Evolutionary conservation across 495 filamentous ascomycete genomes (phyloP).

Genomic region (Staphylotrichum longicolle): DNA sequence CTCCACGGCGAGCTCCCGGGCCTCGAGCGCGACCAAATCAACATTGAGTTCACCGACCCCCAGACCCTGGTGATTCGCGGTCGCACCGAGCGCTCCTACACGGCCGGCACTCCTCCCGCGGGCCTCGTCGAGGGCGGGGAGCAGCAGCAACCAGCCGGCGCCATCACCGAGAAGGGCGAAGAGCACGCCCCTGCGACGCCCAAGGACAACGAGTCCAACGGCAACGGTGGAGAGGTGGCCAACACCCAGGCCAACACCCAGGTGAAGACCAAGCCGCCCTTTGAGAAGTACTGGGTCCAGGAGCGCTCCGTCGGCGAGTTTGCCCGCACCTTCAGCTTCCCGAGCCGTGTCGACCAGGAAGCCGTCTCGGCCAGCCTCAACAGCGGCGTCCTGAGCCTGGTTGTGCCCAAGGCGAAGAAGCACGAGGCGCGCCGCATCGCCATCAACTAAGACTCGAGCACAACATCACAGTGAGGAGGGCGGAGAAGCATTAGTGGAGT

Average conservation of each 20-base stretch:
- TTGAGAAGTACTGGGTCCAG: constrained; percentile 64
- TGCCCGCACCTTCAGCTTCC: constrained; percentile 75
- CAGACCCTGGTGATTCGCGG: constrained; percentile 75
- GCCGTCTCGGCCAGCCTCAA: constrained; percentile 63
- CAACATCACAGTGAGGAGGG: too few species aligned
- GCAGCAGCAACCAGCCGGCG: constrained; percentile 19
- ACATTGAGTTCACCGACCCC: constrained; percentile 80
- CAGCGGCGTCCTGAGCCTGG: constrained; percentile 60
- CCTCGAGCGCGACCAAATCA: constrained; percentile 69
- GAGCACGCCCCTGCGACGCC: constrained; percentile 2
- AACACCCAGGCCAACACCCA: constrained; percentile 16
- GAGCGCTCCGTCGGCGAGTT: constrained; percentile 84
- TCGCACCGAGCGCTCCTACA: constrained; percentile 57
- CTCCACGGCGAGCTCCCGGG: constrained; percentile 89
- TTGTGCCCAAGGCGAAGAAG: constrained; percentile 63
- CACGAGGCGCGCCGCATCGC: constrained; percentile 17
- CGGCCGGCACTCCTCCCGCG: constrained; percentile 43
- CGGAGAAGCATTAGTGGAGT: not conserved
- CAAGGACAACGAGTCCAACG: constrained; percentile 18
- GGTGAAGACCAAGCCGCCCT: constrained; percentile 23
- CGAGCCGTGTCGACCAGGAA: constrained; percentile 71
- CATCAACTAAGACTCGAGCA: constrained; percentile 46
- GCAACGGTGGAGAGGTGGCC: constrained; percentile 28
- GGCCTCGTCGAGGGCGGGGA: constrained; percentile 42
- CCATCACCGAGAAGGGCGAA: not conserved